These are phyloP conservation scores for Lasiosphaeris hirsuta DNA, from an alignment of 495 filamentous ascomycete genomes.

Conservation along the genomic window DNA sequence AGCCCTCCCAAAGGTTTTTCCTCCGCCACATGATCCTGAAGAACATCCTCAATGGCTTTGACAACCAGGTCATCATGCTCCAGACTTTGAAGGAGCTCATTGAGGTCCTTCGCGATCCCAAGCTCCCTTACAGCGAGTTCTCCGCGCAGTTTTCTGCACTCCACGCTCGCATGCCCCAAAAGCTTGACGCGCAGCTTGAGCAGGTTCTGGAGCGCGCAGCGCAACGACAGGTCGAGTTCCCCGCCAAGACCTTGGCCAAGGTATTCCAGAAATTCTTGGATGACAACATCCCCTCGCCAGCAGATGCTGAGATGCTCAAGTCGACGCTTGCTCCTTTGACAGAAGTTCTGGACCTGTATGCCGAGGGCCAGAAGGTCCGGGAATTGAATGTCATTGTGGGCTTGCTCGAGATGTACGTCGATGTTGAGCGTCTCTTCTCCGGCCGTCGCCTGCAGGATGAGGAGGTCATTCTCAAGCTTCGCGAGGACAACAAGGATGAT, in stretches of 20 bases:
- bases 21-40: conserved; percentile 72
- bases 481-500: conserved; percentile 95
- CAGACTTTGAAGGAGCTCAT: conserved; percentile 84
- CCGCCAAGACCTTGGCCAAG: conserved; percentile 81
- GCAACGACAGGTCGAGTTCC: conserved; percentile 79
- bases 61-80: conserved; percentile 96
- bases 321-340: conserved; percentile 71
- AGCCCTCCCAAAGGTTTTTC: conserved; percentile 84
- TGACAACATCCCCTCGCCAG: conserved; percentile 70
- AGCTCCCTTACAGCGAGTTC: conserved; percentile 96
- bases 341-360: conserved; percentile 77
- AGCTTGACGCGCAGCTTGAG: conserved; percentile 75
- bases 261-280: conserved; percentile 83
- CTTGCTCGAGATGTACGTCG: conserved; percentile 74
- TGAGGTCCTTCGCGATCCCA: conserved; percentile 81
- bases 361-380: conserved; percentile 85
- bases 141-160: conserved; percentile 90
- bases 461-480: conserved; percentile 87
- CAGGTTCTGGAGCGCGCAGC: conserved; percentile 81
- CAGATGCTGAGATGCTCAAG: conserved; percentile 63
- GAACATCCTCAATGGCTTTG: conserved; percentile 90
- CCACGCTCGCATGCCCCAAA: conserved; percentile 92
- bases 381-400: conserved; percentile 80
- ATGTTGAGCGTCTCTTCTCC: conserved; percentile 83
- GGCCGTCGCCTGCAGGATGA: conserved; percentile 82